Evolutionary conservation across 345 rosid genomes (phyloP), one percentile per base, ranked within the genome.

Genomic region (Euphorbia pulcherrima): DNA sequence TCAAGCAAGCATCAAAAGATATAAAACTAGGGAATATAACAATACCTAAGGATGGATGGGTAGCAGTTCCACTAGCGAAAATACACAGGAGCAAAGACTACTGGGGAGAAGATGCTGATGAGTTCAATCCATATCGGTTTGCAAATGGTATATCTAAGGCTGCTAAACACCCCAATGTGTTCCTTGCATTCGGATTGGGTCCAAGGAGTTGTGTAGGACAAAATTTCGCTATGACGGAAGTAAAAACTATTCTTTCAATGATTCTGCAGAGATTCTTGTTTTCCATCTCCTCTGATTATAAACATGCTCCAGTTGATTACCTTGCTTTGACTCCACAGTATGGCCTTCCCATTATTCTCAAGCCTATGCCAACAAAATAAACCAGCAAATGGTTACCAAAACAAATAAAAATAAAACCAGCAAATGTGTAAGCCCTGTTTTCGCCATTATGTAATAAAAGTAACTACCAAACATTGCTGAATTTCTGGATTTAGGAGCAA

Each of bases 171-270:
- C 92, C 90, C 0, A 85, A 80, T 16, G 94, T 89, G 1, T 83
- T 89, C 62, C 79, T 93, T 24, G 90, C 96, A 0, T 93, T 93
- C 14, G 97, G 95, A 13, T 74, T 89, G 0, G 98, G 98, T 13
- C 86, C 79, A 20, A 80, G 97, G 10, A 76, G 78, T 0, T 90
- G 98, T 74, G 83, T 90, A 6, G 98, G 92, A 7, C 92, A 89
- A 73, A 90, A 87, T 62, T 85, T 93, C 27, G 94, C 97, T 13
- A 75, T 90, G 64, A 59, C 90, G 67, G 92, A 93, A 59, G 83
- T 92, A n/a, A 93, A 93, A 70, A 52, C 83, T 62, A 81, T 89
- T 2, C 77, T 93, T 12, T 81, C 85, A 2, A 70, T 83, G 69
- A 69, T 93, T 33, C 83, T 90, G 52, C 96, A 86, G 74, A 84